A percentile compares a stretch with the other conserved stretches of the same genome.
These are phyloP conservation scores for Backusella tarrabulga DNA, from an alignment of 192 early-diverging fungal species.

Conservation along the genomic window DNA sequence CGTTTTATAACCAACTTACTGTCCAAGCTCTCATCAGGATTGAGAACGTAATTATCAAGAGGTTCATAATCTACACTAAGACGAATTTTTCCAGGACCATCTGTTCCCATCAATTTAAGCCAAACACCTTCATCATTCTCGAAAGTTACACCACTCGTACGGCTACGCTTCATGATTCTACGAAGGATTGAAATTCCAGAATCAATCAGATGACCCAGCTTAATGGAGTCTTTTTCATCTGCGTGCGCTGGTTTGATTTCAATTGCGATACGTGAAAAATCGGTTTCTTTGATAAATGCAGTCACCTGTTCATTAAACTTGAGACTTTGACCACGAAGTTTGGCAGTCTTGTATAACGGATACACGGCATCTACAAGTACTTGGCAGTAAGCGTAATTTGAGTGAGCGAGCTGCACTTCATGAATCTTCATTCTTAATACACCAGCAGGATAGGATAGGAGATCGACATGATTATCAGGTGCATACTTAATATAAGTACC, in stretches of 20 bases:
- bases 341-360: constrained; percentile 41
- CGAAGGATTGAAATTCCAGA: constrained; percentile 16
- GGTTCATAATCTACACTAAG: constrained; percentile 23
- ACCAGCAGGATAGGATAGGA: constrained; percentile 41
- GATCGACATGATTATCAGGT: constrained; percentile 27
- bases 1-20: constrained; percentile 20
- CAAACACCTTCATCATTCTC: constrained; percentile 10
- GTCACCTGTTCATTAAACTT: constrained; percentile 29
- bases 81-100: constrained; percentile 10
- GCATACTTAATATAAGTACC: constrained; percentile 20
- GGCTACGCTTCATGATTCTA: background rate
- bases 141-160: background rate
- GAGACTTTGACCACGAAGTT: constrained; percentile 23
- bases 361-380: constrained; percentile 40
- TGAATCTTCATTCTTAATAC: constrained; percentile 52
- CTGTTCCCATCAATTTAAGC: constrained; percentile 14
- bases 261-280: constrained; percentile 30
- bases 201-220: constrained; percentile 18
- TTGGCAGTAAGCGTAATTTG: constrained; percentile 40
- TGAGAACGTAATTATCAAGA: constrained; percentile 11
- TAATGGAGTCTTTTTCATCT: constrained; percentile 15
- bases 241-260: constrained; percentile 13
- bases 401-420: constrained; percentile 23
- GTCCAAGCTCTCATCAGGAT: constrained; percentile 30
- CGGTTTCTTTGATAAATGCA: constrained; percentile 39